Evolutionary conservation across 208 protist genomes (phyloP).

Genomic region (Phytomonas francai): DNA sequence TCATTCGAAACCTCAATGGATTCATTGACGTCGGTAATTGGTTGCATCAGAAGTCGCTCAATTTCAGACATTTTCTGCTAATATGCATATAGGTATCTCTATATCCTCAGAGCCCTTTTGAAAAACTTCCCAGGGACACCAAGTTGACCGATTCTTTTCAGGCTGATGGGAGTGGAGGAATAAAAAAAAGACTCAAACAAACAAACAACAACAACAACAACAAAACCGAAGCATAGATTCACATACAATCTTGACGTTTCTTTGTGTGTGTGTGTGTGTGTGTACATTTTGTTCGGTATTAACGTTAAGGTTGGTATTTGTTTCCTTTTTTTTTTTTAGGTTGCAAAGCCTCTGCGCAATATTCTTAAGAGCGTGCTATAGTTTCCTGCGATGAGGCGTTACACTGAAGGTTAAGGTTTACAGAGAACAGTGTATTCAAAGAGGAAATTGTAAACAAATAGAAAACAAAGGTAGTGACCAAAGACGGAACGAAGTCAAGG

Average conservation of each 20-base stretch:
- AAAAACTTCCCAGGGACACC: background rate
- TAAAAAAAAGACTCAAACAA: conserved; percentile 9
- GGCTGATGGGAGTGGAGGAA: background rate
- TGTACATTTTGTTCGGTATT: background rate
- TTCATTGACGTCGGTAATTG: conserved; percentile 32
- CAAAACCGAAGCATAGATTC: conserved; percentile 7
- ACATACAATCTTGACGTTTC: too few species aligned
- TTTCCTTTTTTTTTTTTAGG: background rate
- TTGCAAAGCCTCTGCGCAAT: background rate
- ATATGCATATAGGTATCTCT: background rate
- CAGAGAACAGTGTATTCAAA: background rate
- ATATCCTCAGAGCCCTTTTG: background rate
- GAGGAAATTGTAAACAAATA: conserved; percentile 21
- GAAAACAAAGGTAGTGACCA: conserved; percentile 27
- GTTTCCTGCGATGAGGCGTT: background rate
- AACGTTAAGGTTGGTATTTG: background rate
- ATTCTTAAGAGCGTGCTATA: background rate
- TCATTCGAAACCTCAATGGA: conserved; percentile 21
- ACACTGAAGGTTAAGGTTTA: background rate
- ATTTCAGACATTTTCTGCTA: conserved; percentile 27
- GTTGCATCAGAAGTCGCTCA: conserved; percentile 30
- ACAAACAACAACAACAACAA: conserved; percentile 4
- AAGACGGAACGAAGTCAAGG: conserved; percentile 55
- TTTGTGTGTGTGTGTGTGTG: background rate
- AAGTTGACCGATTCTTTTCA: background rate